Evolutionary conservation across 2,329 filamentous ascomycete species (phyloP).

Genomic region (Aspergillus jensenii): DNA sequence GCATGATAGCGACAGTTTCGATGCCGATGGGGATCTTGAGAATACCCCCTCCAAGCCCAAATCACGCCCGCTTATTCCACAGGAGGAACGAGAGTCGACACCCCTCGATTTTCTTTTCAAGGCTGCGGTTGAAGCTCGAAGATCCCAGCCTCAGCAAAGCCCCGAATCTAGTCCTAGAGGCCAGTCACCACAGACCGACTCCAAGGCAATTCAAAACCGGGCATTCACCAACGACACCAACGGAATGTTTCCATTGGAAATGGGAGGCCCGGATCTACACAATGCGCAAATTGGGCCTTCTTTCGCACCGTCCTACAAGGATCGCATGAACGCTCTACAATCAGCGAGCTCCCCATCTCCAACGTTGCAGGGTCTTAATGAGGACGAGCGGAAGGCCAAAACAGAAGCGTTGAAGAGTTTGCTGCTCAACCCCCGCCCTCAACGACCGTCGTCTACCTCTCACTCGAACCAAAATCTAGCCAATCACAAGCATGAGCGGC

Average conservation of each 20-base stretch:
- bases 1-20: constrained; percentile 42
- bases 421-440: constrained; percentile 43
- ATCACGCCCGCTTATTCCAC: constrained; percentile 33
- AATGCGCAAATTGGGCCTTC: constrained; percentile 61
- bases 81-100: constrained; percentile 59
- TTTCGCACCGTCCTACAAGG: constrained; percentile 61
- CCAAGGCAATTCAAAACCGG: constrained; percentile 40
- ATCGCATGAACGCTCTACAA: constrained; percentile 46
- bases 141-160: constrained; percentile 53
- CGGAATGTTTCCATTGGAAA: constrained; percentile 67
- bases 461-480: constrained; percentile 22
- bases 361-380: constrained; percentile 28
- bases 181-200: constrained; percentile 51
- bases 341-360: constrained; percentile 36
- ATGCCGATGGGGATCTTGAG: constrained; percentile 34
- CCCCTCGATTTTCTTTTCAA: constrained; percentile 89
- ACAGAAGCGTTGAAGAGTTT: constrained; percentile 47
- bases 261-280: constrained; percentile 59
- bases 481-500: constrained; percentile 19
- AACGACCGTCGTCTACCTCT: constrained; percentile 34
- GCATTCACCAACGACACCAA: constrained; percentile 50
- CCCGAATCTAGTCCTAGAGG: constrained; percentile 42
- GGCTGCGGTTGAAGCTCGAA: constrained; percentile 69
- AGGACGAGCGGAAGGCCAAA: constrained; percentile 44
- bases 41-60: constrained; percentile 47